Percentiles rank a stretch among this genome's conserved stretches.
Conservation (phyloP, 257 asterid genomes). For the Penstemon davidsonii region DNA sequence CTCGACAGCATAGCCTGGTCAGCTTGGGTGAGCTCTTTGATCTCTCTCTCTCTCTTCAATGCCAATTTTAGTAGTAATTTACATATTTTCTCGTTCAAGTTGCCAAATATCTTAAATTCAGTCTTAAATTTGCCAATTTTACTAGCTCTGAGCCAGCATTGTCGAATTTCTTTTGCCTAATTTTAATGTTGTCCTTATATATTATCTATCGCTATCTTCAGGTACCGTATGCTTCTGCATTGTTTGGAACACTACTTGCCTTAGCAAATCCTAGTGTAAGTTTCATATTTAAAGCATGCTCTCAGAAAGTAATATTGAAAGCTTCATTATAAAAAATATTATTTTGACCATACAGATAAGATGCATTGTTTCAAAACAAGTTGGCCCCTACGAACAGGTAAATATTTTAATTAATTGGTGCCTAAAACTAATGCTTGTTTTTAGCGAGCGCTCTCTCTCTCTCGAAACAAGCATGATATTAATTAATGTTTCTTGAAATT, state of each 20-base stretch:
- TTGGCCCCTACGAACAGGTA: slow-evolving; percentile 82
- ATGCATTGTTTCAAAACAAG: slow-evolving; percentile 80
- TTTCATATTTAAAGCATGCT: slow-evolving; percentile 3
- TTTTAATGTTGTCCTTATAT: not conserved
- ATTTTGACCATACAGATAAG: slow-evolving; percentile 46
- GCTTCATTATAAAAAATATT: slow-evolving; percentile 4
- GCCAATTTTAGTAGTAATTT: not conserved
- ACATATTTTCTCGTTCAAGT: not conserved
- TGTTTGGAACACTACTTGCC: slow-evolving; percentile 47
- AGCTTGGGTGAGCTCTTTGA: slow-evolving; percentile 44
- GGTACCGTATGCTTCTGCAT: slow-evolving; percentile 77
- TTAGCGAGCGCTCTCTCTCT: not conserved
- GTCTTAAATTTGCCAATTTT: too few species aligned
- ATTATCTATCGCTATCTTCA: slow-evolving; percentile 17
- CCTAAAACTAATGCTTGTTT: too few species aligned
- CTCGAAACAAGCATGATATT: not conserved
- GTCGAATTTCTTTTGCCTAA: not conserved
- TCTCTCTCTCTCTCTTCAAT: not conserved
- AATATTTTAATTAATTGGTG: not conserved
- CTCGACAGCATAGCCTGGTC: slow-evolving; percentile 73
- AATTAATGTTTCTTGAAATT: not conserved
- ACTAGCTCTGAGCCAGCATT: too few species aligned
- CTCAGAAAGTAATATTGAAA: not conserved
- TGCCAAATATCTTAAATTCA: not conserved
- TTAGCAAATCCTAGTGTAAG: slow-evolving; percentile 83